Evolutionary conservation across 352 stramenopile species (phyloP).

Genomic region (Globisporangium emineosum): DNA sequence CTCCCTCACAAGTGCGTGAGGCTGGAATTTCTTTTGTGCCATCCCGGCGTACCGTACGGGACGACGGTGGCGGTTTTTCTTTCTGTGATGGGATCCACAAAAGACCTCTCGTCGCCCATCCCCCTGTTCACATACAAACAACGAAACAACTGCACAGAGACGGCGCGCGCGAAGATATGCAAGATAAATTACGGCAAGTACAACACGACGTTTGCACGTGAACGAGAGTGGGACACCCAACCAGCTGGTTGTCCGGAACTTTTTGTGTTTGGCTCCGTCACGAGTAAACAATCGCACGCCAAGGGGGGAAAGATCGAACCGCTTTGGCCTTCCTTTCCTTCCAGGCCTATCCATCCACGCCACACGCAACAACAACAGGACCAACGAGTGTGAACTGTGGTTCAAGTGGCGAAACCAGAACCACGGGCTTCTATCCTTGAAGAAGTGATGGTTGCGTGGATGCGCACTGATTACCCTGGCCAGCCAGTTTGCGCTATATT

Average conservation of each 20-base stretch:
- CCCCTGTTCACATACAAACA: not conserved
- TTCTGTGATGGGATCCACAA: slow-evolving; percentile 6
- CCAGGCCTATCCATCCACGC: not conserved
- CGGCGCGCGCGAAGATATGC: slow-evolving; percentile 3
- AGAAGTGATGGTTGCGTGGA: not conserved
- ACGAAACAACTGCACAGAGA: not conserved
- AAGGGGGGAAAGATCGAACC: not conserved
- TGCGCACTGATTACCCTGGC: slow-evolving; percentile 1
- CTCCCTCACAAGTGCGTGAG: no score
- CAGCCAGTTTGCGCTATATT: not conserved
- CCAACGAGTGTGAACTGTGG: no score
- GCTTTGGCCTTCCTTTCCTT: not conserved
- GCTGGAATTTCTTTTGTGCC: slow-evolving; percentile 20
- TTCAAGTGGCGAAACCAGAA: slow-evolving; percentile 1
- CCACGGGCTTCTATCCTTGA: not conserved
- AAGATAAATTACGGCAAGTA: slow-evolving; percentile 8
- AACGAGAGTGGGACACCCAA: not conserved
- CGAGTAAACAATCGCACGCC: slow-evolving; percentile 6
- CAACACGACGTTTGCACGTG: slow-evolving; percentile 2
- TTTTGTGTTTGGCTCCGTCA: not conserved
- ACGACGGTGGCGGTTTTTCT: not conserved
- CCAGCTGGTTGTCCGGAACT: slow-evolving; percentile 6
- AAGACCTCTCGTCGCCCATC: not conserved
- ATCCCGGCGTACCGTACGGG: not conserved
- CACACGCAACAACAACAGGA: not conserved